Evolutionary conservation across 192 early-diverging fungal species (phyloP), one percentile per base, ranked within the genome.

Genomic region (Coemansia sp.): DNA sequence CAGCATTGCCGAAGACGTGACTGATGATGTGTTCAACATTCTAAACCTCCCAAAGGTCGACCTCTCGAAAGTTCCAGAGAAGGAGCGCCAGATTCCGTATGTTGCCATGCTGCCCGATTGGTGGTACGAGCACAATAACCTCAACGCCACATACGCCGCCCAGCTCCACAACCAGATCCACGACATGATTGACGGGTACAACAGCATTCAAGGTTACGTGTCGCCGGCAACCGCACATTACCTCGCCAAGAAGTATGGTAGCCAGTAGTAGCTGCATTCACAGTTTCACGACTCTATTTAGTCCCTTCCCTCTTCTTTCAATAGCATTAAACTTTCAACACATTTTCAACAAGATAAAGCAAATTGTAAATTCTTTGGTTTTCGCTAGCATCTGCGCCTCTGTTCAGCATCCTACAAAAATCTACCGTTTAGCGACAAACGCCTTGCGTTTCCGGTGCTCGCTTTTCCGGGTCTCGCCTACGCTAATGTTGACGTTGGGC

Each of bases 401-500:
- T 32, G 32, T 32, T 32, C 32, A 22, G 22, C 22, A 32, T 32
- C 7, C 8, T 8, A 32, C 32, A 32, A 32, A 32, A 32, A 32
- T 7, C 18, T 61, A 35, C 24, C 74, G 68, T 8, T 68, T 65
- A 19, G 61, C 54, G 18, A 62, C 54, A 59, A 71, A 64, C 11
- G 78, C 52, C 69, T 82, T 76, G 74, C 79, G 79, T 67, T 82
- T 76, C 66, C 74, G 69, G 47, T 69, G 69, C 35, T 82, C 79
- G 29, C 61, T 55, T 58, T 78, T 82, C 32, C 71, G 72, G 11
- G 66, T 55, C 62, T 74, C 74, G 38, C 80, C 80, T 59, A 82
- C 64, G 63, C 47, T 78, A n/a, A 82, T 78, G 60, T 82, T 96
- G n/a, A 98, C 96, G 73, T 89, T 92, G 8, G 97, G 97, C 18